Conservation (phyloP, 352 stramenopile genomes). For the Saprolegnia parasitica region DNA sequence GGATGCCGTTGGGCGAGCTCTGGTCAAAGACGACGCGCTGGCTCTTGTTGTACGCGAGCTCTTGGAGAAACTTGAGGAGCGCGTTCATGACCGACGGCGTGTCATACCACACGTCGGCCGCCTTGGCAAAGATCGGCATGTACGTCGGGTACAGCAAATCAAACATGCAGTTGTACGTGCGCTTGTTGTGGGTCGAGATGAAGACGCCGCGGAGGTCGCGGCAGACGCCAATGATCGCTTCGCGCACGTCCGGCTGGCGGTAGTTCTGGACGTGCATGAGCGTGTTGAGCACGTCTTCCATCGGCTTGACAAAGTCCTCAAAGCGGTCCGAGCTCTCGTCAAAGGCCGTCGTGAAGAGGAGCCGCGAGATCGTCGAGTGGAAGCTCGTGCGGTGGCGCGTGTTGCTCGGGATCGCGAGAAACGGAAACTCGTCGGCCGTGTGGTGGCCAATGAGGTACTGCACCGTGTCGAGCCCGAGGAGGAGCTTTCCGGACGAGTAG, state of each 20-base stretch:
- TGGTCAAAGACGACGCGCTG: conserved; percentile 98
- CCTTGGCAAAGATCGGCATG: conserved; percentile 92
- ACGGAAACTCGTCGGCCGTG: conserved; percentile 96
- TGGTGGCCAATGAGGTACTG: conserved; percentile 96
- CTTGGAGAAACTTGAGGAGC: conserved; percentile 96
- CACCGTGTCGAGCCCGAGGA: conserved; percentile 95
- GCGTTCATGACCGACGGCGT: conserved; percentile 93
- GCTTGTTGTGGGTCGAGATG: conserved; percentile 94
- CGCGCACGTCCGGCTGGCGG: conserved; percentile 64
- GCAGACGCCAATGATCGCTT: conserved; percentile 94
- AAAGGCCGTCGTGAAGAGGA: conserved; percentile 94
- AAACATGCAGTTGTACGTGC: conserved; percentile 96
- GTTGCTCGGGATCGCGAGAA: conserved; percentile 91
- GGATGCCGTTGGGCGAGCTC: conserved; percentile 96
- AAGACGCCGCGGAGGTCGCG: conserved; percentile 95
- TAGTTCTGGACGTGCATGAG: conserved; percentile 74
- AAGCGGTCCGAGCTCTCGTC: conserved; percentile 93
- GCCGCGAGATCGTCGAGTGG: conserved; percentile 93
- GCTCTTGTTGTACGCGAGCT: conserved; percentile 92
- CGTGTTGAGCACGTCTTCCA: conserved; percentile 78
- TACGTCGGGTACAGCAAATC: conserved; percentile 96
- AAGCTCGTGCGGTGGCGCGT: conserved; percentile 95
- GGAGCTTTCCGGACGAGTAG: conserved; percentile 96
- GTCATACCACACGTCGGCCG: conserved; percentile 92
- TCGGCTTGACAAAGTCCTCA: conserved; percentile 95